phyloP scores from a whole-genome alignment of 768 basidiomycete species.

The Tephrocybe sp. region DNA sequence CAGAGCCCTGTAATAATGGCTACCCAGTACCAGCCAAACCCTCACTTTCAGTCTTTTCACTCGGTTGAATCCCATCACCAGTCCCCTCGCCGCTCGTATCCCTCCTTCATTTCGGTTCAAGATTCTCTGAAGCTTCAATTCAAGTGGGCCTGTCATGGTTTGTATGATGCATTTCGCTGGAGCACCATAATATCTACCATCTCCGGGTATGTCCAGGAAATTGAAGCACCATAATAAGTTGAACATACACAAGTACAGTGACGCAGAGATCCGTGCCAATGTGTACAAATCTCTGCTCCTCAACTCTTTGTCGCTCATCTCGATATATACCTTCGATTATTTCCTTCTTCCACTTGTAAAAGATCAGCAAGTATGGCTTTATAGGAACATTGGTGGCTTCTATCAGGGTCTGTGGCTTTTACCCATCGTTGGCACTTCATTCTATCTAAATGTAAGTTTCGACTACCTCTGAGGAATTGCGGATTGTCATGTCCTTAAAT shows the following conservation, averaged over 20 bases:
- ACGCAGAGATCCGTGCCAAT: slow-evolving; percentile 72
- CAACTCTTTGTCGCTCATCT: slow-evolving; percentile 67
- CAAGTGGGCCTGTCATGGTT: slow-evolving; percentile 54
- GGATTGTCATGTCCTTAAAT: no score
- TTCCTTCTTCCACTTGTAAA: slow-evolving; percentile 66
- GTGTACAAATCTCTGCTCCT: slow-evolving; percentile 73
- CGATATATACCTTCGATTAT: slow-evolving; percentile 75
- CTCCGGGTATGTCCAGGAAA: slow-evolving; percentile 40
- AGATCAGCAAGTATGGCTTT: slow-evolving; percentile 62
- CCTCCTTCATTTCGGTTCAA: slow-evolving; percentile 62
- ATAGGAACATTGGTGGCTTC: slow-evolving; percentile 71
- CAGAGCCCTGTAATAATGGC: slow-evolving; percentile 5
- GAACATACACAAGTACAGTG: slow-evolving; percentile 39
- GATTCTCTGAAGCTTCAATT: slow-evolving; percentile 61
- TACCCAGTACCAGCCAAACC: slow-evolving; percentile 14
- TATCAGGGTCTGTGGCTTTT: slow-evolving; percentile 78
- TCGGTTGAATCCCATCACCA: slow-evolving; percentile 25
- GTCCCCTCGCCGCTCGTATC: slow-evolving; percentile 57
- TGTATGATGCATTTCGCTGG: slow-evolving; percentile 75
- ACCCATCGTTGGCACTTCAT: slow-evolving; percentile 70
- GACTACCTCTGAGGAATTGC: no score
- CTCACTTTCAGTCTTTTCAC: slow-evolving; percentile 23
- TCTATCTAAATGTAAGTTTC: slow-evolving; percentile 78
- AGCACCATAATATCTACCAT: slow-evolving; percentile 57
- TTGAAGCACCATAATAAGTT: background rate